Percentiles rank a stretch among this genome's conserved stretches.
Evolutionary conservation across 1,284 basidiomycete species (phyloP).

Genomic region (Trichosporon faecale): DNA sequence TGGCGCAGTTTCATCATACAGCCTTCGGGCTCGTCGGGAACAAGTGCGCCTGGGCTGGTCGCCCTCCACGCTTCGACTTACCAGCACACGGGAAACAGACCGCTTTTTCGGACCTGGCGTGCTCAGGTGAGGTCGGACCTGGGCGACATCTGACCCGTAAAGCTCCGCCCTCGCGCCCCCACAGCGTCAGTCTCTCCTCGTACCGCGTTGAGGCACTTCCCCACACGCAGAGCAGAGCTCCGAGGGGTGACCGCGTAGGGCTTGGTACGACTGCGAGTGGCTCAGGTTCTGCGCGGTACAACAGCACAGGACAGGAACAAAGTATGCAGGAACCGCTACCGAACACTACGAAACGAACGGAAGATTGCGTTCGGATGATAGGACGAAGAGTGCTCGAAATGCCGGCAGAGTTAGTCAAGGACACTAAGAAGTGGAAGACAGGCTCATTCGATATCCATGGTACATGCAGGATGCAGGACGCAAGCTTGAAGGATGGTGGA

Average conservation of each 20-base stretch:
- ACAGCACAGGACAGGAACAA: background rate
- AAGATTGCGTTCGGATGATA: background rate
- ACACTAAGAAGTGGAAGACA: background rate
- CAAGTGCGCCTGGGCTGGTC: background rate
- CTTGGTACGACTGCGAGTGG: background rate
- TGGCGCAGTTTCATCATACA: background rate
- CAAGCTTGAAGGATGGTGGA: background rate
- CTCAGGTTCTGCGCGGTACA: background rate
- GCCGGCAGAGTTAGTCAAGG: background rate
- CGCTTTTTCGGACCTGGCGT: background rate
- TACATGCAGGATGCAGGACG: background rate
- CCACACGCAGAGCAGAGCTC: background rate
- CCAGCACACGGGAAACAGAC: background rate
- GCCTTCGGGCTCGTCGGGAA: background rate
- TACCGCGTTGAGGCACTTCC: background rate
- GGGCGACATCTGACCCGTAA: background rate
- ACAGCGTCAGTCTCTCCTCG: background rate
- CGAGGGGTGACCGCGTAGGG: background rate
- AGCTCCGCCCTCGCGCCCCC: too few species aligned
- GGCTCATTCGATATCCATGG: background rate
- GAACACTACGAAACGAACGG: background rate
- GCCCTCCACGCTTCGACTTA: background rate
- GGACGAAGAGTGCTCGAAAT: background rate
- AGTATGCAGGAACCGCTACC: background rate
- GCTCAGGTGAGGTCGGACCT: background rate